Percentiles rank a stretch among this genome's conserved stretches.
These are phyloP conservation scores for Cutaneotrichosporon sp. DNA, from an alignment of 1,284 basidiomycete species.

Conservation along the genomic window DNA sequence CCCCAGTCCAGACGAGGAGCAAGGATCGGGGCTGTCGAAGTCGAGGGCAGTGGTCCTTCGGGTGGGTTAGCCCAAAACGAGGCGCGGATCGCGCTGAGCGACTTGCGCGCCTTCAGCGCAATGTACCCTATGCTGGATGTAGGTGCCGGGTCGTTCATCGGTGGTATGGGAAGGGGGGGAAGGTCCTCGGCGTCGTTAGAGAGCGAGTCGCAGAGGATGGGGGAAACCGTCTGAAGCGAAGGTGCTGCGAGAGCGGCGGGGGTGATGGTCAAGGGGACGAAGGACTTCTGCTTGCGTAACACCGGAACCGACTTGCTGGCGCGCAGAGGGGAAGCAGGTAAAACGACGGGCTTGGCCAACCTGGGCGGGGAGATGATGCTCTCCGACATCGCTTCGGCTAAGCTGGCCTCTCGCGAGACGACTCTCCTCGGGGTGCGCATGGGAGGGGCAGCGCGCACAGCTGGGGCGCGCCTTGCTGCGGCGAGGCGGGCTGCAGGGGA, in stretches of 20 bases:
- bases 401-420: not conserved
- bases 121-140: slow-evolving; percentile 23
- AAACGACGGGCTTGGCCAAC: not conserved
- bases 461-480: not conserved
- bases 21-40: slow-evolving; percentile 29
- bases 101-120: slow-evolving; percentile 37
- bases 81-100: slow-evolving; percentile 38
- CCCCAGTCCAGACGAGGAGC: slow-evolving; percentile 44
- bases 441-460: not conserved
- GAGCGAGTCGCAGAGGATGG: slow-evolving; percentile 50
- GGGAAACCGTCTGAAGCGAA: slow-evolving; percentile 28
- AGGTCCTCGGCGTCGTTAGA: slow-evolving; percentile 47
- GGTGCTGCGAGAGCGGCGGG: slow-evolving; percentile 39
- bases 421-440: not conserved
- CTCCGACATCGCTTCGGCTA: slow-evolving; percentile 5
- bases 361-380: not conserved
- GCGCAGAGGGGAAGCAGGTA: slow-evolving; percentile 7
- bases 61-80: slow-evolving; percentile 23
- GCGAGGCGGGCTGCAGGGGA: not conserved
- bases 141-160: slow-evolving; percentile 12
- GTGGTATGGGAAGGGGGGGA: slow-evolving; percentile 39
- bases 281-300: slow-evolving; percentile 6
- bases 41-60: not conserved
- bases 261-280: slow-evolving; percentile 29
- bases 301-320: slow-evolving; percentile 19